phyloP scores from a whole-genome alignment of 2,329 filamentous ascomycete genomes.

The Teratosphaeria nubilosa region DNA sequence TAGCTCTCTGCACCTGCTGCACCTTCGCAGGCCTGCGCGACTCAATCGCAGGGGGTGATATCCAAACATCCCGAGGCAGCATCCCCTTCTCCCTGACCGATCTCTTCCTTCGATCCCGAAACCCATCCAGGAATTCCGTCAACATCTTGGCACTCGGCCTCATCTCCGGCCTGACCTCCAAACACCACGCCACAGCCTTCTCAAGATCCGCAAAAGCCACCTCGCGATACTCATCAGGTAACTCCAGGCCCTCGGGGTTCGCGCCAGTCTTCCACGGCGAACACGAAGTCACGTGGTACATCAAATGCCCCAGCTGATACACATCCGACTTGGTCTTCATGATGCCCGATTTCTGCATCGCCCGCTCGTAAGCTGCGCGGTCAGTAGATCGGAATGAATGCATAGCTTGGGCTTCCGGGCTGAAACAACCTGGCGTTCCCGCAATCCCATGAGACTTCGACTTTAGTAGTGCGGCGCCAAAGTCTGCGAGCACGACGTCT shows the following conservation, averaged over 20 bases:
- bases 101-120: neutral
- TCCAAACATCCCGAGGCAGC: neutral
- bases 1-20: neutral
- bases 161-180: neutral
- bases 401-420: neutral
- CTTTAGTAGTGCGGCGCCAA: conserved; percentile 8
- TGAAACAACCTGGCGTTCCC: conserved; percentile 6
- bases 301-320: neutral
- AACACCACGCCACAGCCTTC: neutral
- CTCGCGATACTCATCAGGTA: neutral
- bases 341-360: neutral
- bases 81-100: neutral
- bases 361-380: neutral
- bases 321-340: neutral
- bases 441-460: conserved; percentile 1
- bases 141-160: neutral
- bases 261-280: neutral
- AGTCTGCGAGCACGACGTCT: conserved; percentile 16
- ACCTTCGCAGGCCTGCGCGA: neutral
- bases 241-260: neutral
- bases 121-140: neutral
- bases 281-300: neutral
- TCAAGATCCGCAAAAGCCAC: neutral
- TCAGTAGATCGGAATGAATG: neutral
- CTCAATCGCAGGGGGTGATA: neutral